Evolutionary conservation across 2,329 filamentous ascomycete species (phyloP), one percentile per base, ranked within the genome.

Genomic region (Ophiognomonia clavigignenti-juglandacearum): DNA sequence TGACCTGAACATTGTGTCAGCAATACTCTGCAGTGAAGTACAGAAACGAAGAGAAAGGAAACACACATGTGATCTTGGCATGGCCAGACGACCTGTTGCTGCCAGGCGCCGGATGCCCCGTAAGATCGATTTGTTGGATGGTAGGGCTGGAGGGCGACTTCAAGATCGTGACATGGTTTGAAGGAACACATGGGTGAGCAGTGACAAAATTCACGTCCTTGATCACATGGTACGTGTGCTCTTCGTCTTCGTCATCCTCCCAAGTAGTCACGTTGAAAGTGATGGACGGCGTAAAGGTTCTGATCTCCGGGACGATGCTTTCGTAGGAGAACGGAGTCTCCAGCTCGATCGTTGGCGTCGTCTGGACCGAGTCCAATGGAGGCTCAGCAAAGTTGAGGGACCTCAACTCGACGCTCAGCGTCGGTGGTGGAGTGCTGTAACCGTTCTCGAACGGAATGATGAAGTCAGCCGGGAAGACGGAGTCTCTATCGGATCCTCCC

Each of bases 161-260:
- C 42, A 83, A 58, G 45, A 83, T 74, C 52, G 73, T 75, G 3
- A 80, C 75, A 46, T 75, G 71, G 42, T 71, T 70, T 1, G 78
- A 80, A 2, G 77, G 74, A 5, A 77, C 72, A 55, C 82, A 86
- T 0, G 82, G 82, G 54, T 84, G 80, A 0, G 80, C 80, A 1
- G 82, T 84, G 16, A 84, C 77, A 58, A 85, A 85, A 55, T 75
- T 76, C 19, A 84, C 71, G 48, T 85, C 81, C 53, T 80, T 76
- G 6, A 65, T 63, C 9, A 86, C 61, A 1, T 70, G 57, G 43
- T 74, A 70, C 2, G 67, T 68, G 43, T 72, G 55, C 46, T 72
- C 58, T 22, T 61, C 55, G 36, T 61, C 64, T 37, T 70, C 64
- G 1, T 68, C 65, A 2, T 63, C 57, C 2, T 67, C 63, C 24